Conservation (phyloP, 2,329 filamentous ascomycete genomes). For the Botryotinia narcissicola region DNA sequence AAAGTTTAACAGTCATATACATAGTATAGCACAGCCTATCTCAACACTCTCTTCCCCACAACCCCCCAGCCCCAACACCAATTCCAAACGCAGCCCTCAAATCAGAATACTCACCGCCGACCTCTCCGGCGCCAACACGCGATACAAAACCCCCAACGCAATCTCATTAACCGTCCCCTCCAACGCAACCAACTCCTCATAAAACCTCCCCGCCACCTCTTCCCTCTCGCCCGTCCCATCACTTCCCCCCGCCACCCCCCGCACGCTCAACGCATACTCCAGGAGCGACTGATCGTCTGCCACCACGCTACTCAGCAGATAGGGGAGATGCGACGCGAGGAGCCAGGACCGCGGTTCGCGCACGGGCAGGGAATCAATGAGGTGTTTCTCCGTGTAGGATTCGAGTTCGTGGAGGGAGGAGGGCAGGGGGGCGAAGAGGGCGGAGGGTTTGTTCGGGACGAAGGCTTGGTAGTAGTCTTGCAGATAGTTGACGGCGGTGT, state of each 20-base stretch:
- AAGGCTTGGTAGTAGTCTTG: slow-evolving; percentile 51
- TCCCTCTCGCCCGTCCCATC: neutral
- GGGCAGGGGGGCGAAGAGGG: neutral
- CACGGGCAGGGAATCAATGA: neutral
- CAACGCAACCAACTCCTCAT: slow-evolving; percentile 14
- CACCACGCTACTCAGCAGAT: neutral
- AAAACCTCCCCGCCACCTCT: neutral
- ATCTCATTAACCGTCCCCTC: neutral
- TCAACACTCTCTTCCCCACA: neutral
- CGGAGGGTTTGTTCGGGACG: slow-evolving; percentile 34
- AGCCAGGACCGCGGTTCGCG: neutral
- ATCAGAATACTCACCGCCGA: slow-evolving; percentile 19
- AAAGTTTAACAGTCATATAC: neutral
- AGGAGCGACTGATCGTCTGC: slow-evolving; percentile 9
- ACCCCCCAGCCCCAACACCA: neutral
- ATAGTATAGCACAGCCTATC: neutral
- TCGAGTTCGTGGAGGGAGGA: neutral
- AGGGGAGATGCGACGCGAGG: neutral
- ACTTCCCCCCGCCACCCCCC: neutral
- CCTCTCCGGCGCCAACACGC: slow-evolving; percentile 11
- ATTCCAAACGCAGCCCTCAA: neutral
- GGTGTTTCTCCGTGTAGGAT: neutral
- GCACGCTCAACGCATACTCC: slow-evolving; percentile 11
- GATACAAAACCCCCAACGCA: slow-evolving; percentile 8
- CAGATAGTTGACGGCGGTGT: slow-evolving; percentile 52